phyloP scores from a whole-genome alignment of 1,284 basidiomycete species.

The Tilletia caries region DNA sequence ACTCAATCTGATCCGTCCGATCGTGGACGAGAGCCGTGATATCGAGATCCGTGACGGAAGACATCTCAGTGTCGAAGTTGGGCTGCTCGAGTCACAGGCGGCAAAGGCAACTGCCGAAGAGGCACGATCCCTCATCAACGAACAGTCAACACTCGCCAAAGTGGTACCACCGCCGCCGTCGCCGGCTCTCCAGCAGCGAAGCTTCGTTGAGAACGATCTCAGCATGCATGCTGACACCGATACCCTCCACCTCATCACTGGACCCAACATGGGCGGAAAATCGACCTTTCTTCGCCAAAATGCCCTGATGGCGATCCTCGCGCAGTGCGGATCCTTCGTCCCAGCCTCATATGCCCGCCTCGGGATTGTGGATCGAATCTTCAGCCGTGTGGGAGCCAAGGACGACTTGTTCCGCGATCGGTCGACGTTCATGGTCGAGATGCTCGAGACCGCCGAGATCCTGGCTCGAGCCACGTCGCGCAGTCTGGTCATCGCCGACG shows the following conservation, averaged over 20 bases:
- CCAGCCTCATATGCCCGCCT: slow-evolving; percentile 75
- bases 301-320: slow-evolving; percentile 83
- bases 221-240: slow-evolving; percentile 61
- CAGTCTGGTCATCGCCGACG: slow-evolving; percentile 56
- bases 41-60: slow-evolving; percentile 72
- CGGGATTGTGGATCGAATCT: slow-evolving; percentile 84
- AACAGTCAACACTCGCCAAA: slow-evolving; percentile 16
- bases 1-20: slow-evolving; percentile 71
- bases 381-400: slow-evolving; percentile 90
- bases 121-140: not conserved
- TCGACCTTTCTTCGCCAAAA: slow-evolving; percentile 87
- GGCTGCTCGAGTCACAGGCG: slow-evolving; percentile 64
- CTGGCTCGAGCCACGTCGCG: slow-evolving; percentile 64
- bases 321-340: slow-evolving; percentile 88
- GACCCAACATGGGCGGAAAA: slow-evolving; percentile 93
- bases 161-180: slow-evolving; percentile 12
- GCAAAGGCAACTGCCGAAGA: not conserved
- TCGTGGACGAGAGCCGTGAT: slow-evolving; percentile 60
- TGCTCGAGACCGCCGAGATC: slow-evolving; percentile 58
- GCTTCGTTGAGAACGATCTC: slow-evolving; percentile 80
- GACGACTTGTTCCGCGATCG: slow-evolving; percentile 89
- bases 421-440: slow-evolving; percentile 79
- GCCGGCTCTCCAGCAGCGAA: slow-evolving; percentile 58
- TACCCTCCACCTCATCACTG: slow-evolving; percentile 76
- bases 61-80: slow-evolving; percentile 88